A percentile compares a stretch with the other conserved stretches of the same genome.
Evolutionary conservation across 75 land plant genomes (phyloP).

Genomic region (Pinus taeda): DNA sequence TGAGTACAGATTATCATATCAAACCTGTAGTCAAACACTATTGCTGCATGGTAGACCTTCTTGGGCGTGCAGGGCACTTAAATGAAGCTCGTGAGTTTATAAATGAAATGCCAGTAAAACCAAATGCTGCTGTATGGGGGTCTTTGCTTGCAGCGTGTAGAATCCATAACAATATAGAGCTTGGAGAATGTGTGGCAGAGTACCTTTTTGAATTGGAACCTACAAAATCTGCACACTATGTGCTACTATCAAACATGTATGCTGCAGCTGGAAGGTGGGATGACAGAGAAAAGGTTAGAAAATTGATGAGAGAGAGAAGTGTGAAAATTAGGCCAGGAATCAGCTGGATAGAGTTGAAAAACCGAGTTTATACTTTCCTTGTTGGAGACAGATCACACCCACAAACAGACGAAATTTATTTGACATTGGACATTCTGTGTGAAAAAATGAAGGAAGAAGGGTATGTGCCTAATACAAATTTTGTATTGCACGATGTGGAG

Average conservation of each 20-base stretch:
- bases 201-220: slow-evolving; percentile 16
- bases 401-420: not conserved
- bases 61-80: slow-evolving; percentile 12
- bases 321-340: slow-evolving; percentile 12
- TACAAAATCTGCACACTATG: slow-evolving; percentile 8
- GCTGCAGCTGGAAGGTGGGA: slow-evolving; percentile 11
- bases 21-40: slow-evolving; percentile 18
- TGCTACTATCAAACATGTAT: slow-evolving; percentile 20
- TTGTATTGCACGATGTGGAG: slow-evolving; percentile 11
- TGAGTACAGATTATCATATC: slow-evolving; percentile 13
- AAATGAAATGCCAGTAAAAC: slow-evolving; percentile 23
- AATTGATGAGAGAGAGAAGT: slow-evolving; percentile 6
- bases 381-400: slow-evolving; percentile 1
- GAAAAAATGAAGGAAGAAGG: slow-evolving; percentile 14
- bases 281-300: slow-evolving; percentile 10
- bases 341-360: slow-evolving; percentile 13
- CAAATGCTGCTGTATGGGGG: slow-evolving; percentile 17
- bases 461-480: not conserved
- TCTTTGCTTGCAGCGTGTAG: slow-evolving; percentile 31
- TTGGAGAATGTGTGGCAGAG: slow-evolving; percentile 16
- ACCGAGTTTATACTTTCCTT: not conserved
- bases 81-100: slow-evolving; percentile 16
- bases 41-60: slow-evolving; percentile 20
- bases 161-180: slow-evolving; percentile 13
- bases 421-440: not conserved